A percentile compares a stretch with the other conserved stretches of the same genome.
These are phyloP conservation scores for Fusarium succisae DNA, from an alignment of 2,329 filamentous ascomycete genomes.

Conservation along the genomic window DNA sequence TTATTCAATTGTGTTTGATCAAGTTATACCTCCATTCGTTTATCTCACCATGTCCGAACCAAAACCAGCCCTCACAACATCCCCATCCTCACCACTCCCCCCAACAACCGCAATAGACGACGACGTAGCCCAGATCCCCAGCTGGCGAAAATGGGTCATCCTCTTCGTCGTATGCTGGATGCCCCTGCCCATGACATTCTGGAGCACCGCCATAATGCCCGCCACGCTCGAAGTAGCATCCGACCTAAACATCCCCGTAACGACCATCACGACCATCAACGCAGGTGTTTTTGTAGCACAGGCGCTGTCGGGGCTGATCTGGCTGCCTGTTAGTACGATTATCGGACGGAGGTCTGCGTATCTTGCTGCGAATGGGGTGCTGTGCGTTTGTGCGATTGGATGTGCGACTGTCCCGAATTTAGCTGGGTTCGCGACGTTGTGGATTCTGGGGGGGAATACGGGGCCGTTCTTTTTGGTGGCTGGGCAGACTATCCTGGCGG, in stretches of 20 bases:
- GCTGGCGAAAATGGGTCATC: conserved; percentile 42
- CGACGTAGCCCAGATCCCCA: conserved; percentile 27
- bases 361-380: conserved; percentile 36
- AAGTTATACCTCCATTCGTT: background rate
- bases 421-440: conserved; percentile 33
- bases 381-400: conserved; percentile 38
- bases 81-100: background rate
- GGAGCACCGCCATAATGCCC: conserved; percentile 42
- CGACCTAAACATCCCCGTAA: conserved; percentile 9
- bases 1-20: background rate
- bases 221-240: conserved; percentile 33
- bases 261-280: conserved; percentile 36
- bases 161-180: conserved; percentile 44
- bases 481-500: conserved; percentile 40
- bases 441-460: conserved; percentile 40
- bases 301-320: conserved; percentile 38
- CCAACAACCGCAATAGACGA: conserved; percentile 32
- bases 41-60: conserved; percentile 13
- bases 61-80: conserved; percentile 4
- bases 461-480: conserved; percentile 42
- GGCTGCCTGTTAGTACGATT: conserved; percentile 40
- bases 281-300: conserved; percentile 40
- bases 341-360: conserved; percentile 37
- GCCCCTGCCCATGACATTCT: conserved; percentile 43
- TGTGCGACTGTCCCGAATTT: conserved; percentile 35